Base-by-base conservation (phyloP, 2,329 filamentous ascomycete genomes). In the Ophiostoma fasciatum region DNA sequence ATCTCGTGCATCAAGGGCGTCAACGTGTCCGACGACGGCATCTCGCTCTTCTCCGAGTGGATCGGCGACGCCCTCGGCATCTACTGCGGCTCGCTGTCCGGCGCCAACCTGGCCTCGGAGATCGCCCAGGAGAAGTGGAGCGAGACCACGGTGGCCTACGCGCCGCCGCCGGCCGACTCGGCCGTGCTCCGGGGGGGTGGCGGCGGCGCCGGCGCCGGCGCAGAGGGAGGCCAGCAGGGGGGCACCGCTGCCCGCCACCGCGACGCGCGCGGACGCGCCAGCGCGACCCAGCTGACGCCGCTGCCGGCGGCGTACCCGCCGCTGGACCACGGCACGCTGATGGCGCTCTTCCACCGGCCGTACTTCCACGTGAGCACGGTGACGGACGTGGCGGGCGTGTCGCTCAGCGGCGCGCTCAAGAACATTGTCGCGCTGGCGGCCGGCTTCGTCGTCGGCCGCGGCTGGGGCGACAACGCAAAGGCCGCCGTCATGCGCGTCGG, bases 1-100 rank as follows among this genome's bases (percentile, higher is more conserved):
- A 85, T 98, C 52, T 93, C 84, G 54, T 98, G 90, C 60, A 94
- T 96, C 63, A 98, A 98, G 67, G 90, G 90, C 48, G 87, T 98
- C 42, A 82, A 93, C 48, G 90, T 98, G 23, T 78, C 81, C 4
- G 81, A 88, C 50, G 76, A 82, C 34, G 83, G 82, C 37, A 77
- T 96, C 48, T 78, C 77, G 49, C 71, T 98, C 37, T 94, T 98
- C 63, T 92, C 82, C 37, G 90, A 98, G 61, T 84, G 80, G 57
- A 98, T 98, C 52, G 87, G 87, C 39, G 76, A 83, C 55, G 78
- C 80, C 21, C 68, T 98, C 15, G 83, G 82, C 43, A 98, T 98
- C 55, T 98, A 98, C 66, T 94, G 87, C 51, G 90, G 90, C 51
- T 88, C 90, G 9, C 71, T 98, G 27, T 93, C 84, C 29, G 90